Evolutionary conservation across 805 yeast genomes (phyloP).

Genomic region (Komagataella kurtzmanii): DNA sequence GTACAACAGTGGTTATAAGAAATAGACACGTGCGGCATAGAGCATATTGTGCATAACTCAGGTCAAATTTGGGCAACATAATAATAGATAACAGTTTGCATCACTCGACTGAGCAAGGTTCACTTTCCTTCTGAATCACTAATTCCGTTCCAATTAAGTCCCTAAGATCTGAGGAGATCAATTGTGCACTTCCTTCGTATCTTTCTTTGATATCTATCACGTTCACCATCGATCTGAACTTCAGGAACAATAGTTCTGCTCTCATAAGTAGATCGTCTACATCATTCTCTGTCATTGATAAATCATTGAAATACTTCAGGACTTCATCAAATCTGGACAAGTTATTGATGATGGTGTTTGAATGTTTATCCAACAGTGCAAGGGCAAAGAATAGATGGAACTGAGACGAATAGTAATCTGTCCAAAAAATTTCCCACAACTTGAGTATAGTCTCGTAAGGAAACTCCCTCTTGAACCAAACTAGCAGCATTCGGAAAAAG

Average conservation of each 20-base stretch:
- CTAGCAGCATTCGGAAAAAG: slow-evolving; percentile 88
- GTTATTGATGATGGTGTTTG: slow-evolving; percentile 62
- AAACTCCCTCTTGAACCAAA: slow-evolving; percentile 92
- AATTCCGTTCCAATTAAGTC: slow-evolving; percentile 44
- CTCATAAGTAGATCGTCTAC: slow-evolving; percentile 69
- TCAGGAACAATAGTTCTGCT: slow-evolving; percentile 70
- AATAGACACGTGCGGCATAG: not conserved
- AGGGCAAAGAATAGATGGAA: slow-evolving; percentile 79
- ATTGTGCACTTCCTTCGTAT: slow-evolving; percentile 7
- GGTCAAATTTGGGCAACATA: not conserved
- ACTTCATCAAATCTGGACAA: slow-evolving; percentile 80
- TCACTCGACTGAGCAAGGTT: not conserved
- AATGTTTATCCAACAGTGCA: slow-evolving; percentile 81
- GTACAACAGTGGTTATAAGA: not conserved
- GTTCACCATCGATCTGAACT: slow-evolving; percentile 69
- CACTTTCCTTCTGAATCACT: slow-evolving; percentile 46
- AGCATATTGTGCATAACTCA: not conserved
- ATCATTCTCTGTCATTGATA: slow-evolving; percentile 55
- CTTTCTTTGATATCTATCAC: slow-evolving; percentile 42
- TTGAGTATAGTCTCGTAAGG: slow-evolving; percentile 61
- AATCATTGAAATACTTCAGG: slow-evolving; percentile 82
- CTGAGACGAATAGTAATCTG: slow-evolving; percentile 77
- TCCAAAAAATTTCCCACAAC: slow-evolving; percentile 91
- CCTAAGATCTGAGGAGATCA: slow-evolving; percentile 41
- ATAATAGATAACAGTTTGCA: not conserved